Base-by-base conservation (phyloP, 2,329 filamentous ascomycete species). In the Exophiala spinifera region DNA sequence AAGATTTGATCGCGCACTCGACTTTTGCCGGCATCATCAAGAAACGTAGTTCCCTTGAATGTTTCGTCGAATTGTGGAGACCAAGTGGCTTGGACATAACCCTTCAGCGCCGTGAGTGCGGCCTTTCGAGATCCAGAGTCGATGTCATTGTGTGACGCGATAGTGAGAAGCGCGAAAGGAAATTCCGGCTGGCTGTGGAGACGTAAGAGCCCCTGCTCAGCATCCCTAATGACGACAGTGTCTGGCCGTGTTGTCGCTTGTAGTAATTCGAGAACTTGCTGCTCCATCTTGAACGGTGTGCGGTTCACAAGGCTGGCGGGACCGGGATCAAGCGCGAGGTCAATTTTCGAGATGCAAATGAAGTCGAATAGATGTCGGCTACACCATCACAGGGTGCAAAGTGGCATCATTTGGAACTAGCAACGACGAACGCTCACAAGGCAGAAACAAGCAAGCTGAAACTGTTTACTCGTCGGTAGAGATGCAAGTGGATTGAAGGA, bases 251-350 rank as follows among this genome's bases (percentile, higher is more conserved):
- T 85, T 46, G 91, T 95, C 73, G 91, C 89, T 66, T 87, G 84
- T 61, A 99, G 85, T 70, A 97, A 82, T 72, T 86, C 85, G 65
- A 94, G 85, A 72, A 99, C 84, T 78, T 95, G 86, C 75, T 95
- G 87, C 81, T 96, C 91, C 91, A 96, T 96, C 13, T 11, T 43
- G 50, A 39, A 39, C 4, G n/a, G 49, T 43, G 23, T 21, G 14
- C 40, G 44, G 48, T 46, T 25, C 28, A 28, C 57, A 36, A 60
- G 57, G 54, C 57, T 57, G 51, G 40, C 39, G 40, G 19, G 42
- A 43, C 45, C 17, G 20, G 37, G 51, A 44, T 43, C 43, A 44
- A 45, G 48, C 28, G 40, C 6, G 31, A 48, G 46, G 43, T 48
- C 47, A 46, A 15, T 36, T 17, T 7, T 15, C 8, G 47, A 28